These are phyloP conservation scores for Zasmidium citrigriseum DNA, from an alignment of 2,329 filamentous ascomycete genomes.

Conservation along the genomic window DNA sequence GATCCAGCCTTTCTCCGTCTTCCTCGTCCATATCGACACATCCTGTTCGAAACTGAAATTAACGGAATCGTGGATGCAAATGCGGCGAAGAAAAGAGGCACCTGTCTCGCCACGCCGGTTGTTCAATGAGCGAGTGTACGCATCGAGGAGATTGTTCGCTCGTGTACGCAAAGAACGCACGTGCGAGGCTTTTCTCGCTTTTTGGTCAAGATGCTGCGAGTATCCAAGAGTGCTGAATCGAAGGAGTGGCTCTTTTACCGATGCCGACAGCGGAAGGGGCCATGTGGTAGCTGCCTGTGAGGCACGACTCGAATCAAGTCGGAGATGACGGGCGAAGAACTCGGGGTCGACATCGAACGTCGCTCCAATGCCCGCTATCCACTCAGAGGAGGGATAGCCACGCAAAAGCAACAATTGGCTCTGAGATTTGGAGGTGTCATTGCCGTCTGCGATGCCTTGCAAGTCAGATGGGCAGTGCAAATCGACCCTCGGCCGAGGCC, in stretches of 20 bases:
- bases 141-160: not conserved
- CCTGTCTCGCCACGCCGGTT: not conserved
- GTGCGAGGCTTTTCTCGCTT: not conserved
- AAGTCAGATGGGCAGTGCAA: not conserved
- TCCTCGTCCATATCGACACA: conserved; percentile 3
- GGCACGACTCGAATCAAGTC: not conserved
- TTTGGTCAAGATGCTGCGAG: not conserved
- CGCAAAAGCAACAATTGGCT: conserved; percentile 5
- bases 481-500: not conserved
- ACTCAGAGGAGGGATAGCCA: conserved; percentile 5
- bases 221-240: not conserved
- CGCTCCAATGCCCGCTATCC: not conserved
- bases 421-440: not conserved
- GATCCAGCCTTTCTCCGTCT: conserved; percentile 2
- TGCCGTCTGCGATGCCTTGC: not conserved
- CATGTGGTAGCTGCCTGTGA: not conserved
- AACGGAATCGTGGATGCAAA: not conserved
- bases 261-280: not conserved
- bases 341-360: conserved; percentile 1
- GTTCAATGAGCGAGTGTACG: not conserved
- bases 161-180: not conserved
- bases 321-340: conserved; percentile 8
- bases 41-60: conserved; percentile 7
- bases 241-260: not conserved
- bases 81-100: not conserved